Evolutionary conservation across 176 grass and related monocot species (phyloP).

Genomic region (Cocos nucifera): DNA sequence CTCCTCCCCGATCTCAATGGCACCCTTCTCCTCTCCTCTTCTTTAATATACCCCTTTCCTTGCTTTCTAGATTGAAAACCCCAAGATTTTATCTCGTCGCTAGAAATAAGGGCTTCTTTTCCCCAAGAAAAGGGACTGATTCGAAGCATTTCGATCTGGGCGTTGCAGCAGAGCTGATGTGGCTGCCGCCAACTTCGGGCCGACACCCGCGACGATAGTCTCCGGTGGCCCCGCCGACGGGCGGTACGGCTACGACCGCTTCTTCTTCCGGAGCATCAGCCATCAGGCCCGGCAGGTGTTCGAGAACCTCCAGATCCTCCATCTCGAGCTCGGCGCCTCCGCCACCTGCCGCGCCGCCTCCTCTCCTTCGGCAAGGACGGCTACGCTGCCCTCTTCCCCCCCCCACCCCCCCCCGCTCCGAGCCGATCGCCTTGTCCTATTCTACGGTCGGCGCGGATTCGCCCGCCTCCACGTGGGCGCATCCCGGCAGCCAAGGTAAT

Average conservation of each 20-base stretch:
- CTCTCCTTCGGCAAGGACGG: constrained; percentile 59
- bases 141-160: too few relatives aligned
- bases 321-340: constrained; percentile 26
- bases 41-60: background rate
- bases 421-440: constrained; percentile 25
- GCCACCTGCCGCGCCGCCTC: background rate
- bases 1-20: constrained; percentile 44
- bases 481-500: constrained; percentile 25
- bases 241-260: constrained; percentile 11
- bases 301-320: constrained; percentile 52
- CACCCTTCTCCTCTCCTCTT: background rate
- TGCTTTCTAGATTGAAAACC: too few relatives aligned
- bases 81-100: too few relatives aligned
- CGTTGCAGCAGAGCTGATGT: constrained; percentile 33
- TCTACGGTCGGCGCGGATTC: constrained; percentile 41
- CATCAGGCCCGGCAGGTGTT: constrained; percentile 47
- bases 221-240: constrained; percentile 5
- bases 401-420: constrained; percentile 22
- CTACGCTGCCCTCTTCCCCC: constrained; percentile 30
- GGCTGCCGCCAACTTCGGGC: constrained; percentile 37
- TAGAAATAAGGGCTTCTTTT: too few relatives aligned
- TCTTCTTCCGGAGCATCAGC: background rate
- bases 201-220: background rate
- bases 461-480: constrained; percentile 37
- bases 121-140: too few relatives aligned